phyloP scores from a whole-genome alignment of 768 basidiomycete species.

The Rhodotorula graminis region DNA sequence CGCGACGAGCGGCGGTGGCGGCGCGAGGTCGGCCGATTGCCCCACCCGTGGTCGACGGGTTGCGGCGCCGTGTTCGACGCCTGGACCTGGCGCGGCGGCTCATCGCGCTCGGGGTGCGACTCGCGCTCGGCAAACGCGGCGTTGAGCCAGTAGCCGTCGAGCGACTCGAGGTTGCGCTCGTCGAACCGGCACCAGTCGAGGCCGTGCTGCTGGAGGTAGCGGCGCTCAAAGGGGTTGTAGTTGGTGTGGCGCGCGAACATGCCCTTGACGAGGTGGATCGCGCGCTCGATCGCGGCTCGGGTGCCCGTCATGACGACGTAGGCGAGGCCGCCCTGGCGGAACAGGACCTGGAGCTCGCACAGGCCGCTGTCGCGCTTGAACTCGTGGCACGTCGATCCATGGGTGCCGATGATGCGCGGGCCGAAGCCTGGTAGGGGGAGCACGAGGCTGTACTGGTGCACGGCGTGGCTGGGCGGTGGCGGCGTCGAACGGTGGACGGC shows the following conservation, averaged over 20 bases:
- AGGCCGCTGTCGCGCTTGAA: neutral
- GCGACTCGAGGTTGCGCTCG: too few species aligned
- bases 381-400: neutral
- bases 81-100: too few species aligned
- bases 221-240: too few species aligned
- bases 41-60: too few species aligned
- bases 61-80: too few species aligned
- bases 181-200: neutral
- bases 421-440: neutral
- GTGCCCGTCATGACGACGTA: neutral
- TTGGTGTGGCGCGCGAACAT: too few species aligned
- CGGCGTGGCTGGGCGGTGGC: neutral
- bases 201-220: too few species aligned
- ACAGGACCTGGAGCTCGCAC: neutral
- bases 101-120: too few species aligned
- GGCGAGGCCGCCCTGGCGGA: neutral
- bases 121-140: too few species aligned
- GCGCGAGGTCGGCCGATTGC: too few species aligned
- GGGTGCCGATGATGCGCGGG: neutral
- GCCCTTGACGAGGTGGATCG: neutral
- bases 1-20: too few species aligned
- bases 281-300: neutral
- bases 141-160: too few species aligned
- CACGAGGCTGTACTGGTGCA: neutral
- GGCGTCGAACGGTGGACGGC: neutral